Percentiles rank a stretch among this genome's conserved stretches.
These are phyloP conservation scores for Coemansia sp. DNA, from an alignment of 192 early-diverging fungal genomes.

Conservation along the genomic window DNA sequence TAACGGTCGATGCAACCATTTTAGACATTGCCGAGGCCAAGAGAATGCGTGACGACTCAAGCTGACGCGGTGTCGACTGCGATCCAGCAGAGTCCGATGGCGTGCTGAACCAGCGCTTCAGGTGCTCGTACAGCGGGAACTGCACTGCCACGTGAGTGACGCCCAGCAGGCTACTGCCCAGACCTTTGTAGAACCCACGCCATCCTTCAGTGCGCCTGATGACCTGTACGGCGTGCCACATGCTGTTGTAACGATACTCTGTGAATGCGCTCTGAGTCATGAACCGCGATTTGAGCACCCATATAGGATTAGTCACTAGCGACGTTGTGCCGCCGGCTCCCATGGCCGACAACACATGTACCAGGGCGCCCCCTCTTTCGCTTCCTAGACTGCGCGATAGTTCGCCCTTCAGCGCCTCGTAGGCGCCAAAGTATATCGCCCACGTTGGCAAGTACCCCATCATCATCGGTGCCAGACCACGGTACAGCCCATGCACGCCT, in stretches of 20 bases:
- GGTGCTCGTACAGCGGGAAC: constrained; percentile 94
- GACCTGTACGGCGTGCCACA: constrained; percentile 73
- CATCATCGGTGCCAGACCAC: constrained; percentile 84
- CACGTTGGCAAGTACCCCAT: constrained; percentile 88
- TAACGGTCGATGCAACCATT: constrained; percentile 82
- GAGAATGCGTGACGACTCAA: constrained; percentile 63
- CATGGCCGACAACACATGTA: constrained; percentile 86
- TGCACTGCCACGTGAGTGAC: constrained; percentile 91
- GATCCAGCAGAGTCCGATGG: not conserved
- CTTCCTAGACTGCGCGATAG: constrained; percentile 11
- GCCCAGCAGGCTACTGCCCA: constrained; percentile 88
- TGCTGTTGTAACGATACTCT: constrained; percentile 81
- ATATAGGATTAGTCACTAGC: constrained; percentile 82
- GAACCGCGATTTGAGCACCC: constrained; percentile 90
- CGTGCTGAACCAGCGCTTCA: constrained; percentile 57
- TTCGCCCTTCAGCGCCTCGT: constrained; percentile 73
- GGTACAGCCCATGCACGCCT: constrained; percentile 85
- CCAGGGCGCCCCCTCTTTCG: constrained; percentile 17
- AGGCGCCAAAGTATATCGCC: constrained; percentile 91
- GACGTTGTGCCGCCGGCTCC: constrained; percentile 78
- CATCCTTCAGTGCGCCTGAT: constrained; percentile 78
- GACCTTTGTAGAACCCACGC: constrained; percentile 87
- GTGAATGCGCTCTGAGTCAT: constrained; percentile 81
- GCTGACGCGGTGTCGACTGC: constrained; percentile 9
- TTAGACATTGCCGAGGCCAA: constrained; percentile 83